These are phyloP conservation scores for Glycine latifolia DNA, from an alignment of 306 rosid species.

Conservation along the genomic window DNA sequence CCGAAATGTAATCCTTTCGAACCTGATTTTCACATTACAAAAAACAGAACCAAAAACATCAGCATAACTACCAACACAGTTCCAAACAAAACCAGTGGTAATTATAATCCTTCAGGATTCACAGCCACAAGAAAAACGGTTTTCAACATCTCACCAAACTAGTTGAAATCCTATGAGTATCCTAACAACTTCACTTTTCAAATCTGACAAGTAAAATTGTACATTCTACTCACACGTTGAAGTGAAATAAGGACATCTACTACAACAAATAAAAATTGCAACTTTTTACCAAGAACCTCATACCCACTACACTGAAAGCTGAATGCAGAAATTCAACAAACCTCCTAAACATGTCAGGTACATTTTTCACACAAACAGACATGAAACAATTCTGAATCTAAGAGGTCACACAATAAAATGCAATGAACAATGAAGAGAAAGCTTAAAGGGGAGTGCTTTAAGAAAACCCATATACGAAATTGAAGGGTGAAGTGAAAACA, in stretches of 20 bases:
- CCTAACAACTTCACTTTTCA: conserved; percentile 39
- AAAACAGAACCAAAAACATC: conserved; percentile 28
- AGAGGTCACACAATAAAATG: conserved; percentile 3
- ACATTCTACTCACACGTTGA: conserved; percentile 32
- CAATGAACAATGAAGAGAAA: conserved; percentile 10
- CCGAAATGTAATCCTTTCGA: conserved; percentile 76
- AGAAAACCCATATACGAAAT: conserved; percentile 27
- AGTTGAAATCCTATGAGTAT: conserved; percentile 9
- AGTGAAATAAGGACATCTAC: background rate
- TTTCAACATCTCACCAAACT: conserved; percentile 24
- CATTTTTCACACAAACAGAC: background rate
- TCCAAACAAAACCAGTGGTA: background rate
- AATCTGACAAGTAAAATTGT: conserved; percentile 19
- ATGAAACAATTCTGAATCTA: conserved; percentile 8
- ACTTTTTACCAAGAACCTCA: background rate
- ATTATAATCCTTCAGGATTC: background rate
- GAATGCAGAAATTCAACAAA: background rate
- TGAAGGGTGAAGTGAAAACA: conserved; percentile 39
- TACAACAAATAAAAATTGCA: background rate
- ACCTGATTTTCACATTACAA: conserved; percentile 64
- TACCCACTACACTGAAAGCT: conserved; percentile 4
- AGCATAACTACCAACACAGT: background rate
- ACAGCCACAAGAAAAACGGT: conserved; percentile 1
- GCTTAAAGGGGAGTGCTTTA: background rate
- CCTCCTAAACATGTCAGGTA: background rate